Conservation (phyloP, 352 stramenopile genomes). For the Globisporangium polare region DNA sequence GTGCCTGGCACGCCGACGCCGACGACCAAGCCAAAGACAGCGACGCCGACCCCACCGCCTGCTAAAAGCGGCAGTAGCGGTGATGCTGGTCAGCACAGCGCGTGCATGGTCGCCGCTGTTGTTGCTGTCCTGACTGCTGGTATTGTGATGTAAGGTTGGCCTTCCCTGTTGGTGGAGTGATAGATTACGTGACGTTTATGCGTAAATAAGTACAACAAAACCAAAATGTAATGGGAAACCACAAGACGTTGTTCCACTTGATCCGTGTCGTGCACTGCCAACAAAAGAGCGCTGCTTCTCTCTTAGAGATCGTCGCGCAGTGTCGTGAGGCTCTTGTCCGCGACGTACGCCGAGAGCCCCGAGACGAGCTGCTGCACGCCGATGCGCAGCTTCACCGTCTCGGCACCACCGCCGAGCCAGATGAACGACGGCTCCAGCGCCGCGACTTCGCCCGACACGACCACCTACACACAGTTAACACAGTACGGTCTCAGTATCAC, state of each 20-base stretch:
- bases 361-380: conserved; percentile 57
- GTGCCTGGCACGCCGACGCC: neutral
- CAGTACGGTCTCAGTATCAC: neutral
- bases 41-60: neutral
- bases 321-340: conserved; percentile 51
- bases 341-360: conserved; percentile 48
- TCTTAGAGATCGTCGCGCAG: conserved; percentile 23
- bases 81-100: neutral
- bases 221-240: neutral
- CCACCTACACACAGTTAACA: conserved; percentile 36
- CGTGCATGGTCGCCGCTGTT: neutral
- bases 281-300: no score
- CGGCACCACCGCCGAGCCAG: conserved; percentile 76
- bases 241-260: neutral
- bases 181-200: neutral
- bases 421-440: conserved; percentile 56
- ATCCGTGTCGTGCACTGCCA: neutral
- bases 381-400: conserved; percentile 77
- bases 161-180: neutral
- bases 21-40: neutral
- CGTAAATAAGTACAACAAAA: neutral
- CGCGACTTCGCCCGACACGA: conserved; percentile 56
- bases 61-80: neutral
- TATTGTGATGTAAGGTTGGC: neutral
- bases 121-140: neutral